Evolutionary conservation across 148 eudicot species (phyloP), one percentile per base, ranked within the genome.

Genomic region (Arbutus unedo): DNA sequence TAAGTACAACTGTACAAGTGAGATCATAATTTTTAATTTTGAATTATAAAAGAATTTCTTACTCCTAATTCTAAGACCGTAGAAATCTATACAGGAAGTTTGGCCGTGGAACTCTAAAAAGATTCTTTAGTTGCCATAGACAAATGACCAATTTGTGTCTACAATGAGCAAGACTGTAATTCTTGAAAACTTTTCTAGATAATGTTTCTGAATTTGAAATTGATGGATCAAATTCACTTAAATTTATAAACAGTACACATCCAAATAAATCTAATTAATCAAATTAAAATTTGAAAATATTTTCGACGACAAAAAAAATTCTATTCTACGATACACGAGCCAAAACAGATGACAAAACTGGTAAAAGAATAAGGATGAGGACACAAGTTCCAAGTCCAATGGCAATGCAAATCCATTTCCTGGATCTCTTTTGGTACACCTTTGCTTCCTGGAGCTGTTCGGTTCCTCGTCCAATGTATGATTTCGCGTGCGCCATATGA

Each of bases 401-500:
- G 23, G 87, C 93, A 74, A 86, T 81, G 54, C 89, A 88, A 70
- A 90, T 80, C 81, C 91, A 92, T 80, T 92, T 92, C 83, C 95
- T 89, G 2, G 93, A 89, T 71, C 82, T 87, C 88, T 90, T 93
- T 68, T 93, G 95, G 54, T 84, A 83, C 62, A 85, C 89, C 44
- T 86, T 85, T 0, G 97, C 97, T 2, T 85, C 89, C 47, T 78
- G 84, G 31, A 93, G 89, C 83, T 93, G 90, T 2, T 75, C 91
- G 5, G 86, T 87, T 41, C 98, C 95, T 14, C 88, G 84, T 19
- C 85, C 87, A 15, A 94, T 94, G 45, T 91, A 94, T 4, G 95
- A 92, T 55, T 90, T 88, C 4, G 98, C 98, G 3, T 90, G 91
- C 2, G 86, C 88, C 55, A 94, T 95, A 82, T 94, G 91, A 74